Percentiles rank a stretch among this genome's conserved stretches.
phyloP scores from a whole-genome alignment of 805 yeast genomes.

The Spathaspora boniae region DNA sequence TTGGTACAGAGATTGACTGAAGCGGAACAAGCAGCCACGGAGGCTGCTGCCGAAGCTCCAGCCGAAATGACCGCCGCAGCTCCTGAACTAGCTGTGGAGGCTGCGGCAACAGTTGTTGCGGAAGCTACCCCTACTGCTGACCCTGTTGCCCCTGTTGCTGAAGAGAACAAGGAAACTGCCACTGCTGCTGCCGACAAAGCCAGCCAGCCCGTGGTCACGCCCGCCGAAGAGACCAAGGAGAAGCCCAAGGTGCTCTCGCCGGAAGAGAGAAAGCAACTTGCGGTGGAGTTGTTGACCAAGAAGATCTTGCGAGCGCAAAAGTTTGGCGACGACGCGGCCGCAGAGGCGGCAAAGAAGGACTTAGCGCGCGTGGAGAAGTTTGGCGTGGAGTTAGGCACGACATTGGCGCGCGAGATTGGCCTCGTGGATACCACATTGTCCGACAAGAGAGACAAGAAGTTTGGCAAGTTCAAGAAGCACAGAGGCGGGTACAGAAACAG shows the following conservation, averaged over 20 bases:
- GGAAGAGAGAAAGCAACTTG: conserved; percentile 68
- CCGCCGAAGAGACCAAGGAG: conserved; percentile 12
- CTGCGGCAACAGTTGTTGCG: too few species aligned
- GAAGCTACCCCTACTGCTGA: too few species aligned
- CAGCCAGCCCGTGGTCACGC: conserved; percentile 14
- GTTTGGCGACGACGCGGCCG: conserved; percentile 65
- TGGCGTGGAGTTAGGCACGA: conserved; percentile 69
- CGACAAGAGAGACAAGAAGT: conserved; percentile 11
- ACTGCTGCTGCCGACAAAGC: conserved; percentile 11
- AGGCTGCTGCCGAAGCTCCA: conserved; percentile 12
- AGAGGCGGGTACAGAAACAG: conserved; percentile 6
- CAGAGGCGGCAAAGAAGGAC: conserved; percentile 54
- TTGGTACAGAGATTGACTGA: conserved; percentile 56
- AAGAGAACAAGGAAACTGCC: conserved; percentile 9
- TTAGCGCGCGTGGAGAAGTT: conserved; percentile 76
- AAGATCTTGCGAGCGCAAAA: conserved; percentile 72
- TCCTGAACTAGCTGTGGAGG: conserved; percentile 12
- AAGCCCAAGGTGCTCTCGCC: conserved; percentile 45
- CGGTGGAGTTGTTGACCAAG: conserved; percentile 62
- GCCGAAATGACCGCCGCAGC: conserved; percentile 11
- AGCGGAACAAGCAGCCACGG: conserved; percentile 13
- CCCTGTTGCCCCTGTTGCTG: conserved; percentile 8
- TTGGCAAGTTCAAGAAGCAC: too few species aligned
- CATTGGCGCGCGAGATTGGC: conserved; percentile 67
- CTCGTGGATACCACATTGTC: conserved; percentile 38